Percentiles rank a stretch among this genome's conserved stretches.
Conservation (phyloP, 2,329 filamentous ascomycete species). For the Ilyonectria destructans region DNA sequence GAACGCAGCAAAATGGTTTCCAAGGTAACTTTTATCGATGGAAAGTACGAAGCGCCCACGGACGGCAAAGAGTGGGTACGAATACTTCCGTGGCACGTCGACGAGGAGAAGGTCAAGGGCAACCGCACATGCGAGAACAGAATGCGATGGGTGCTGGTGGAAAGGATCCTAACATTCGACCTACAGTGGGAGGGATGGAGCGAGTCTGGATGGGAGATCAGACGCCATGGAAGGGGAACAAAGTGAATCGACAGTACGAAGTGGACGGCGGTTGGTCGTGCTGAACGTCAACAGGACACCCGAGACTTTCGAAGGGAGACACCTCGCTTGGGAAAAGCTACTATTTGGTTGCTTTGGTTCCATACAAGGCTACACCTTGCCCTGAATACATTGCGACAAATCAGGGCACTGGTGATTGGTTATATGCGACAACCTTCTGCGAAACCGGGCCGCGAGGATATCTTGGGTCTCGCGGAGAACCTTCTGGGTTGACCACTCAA, state of each 20-base stretch:
- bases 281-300: constrained; percentile 6
- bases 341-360: neutral
- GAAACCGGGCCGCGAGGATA: constrained; percentile 3
- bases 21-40: constrained; percentile 57
- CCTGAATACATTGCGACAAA: neutral
- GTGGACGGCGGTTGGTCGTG: constrained; percentile 4
- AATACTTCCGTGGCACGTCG: constrained; percentile 53
- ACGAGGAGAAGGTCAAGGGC: constrained; percentile 46
- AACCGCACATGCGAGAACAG: constrained; percentile 51
- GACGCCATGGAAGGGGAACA: constrained; percentile 30
- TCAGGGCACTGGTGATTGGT: neutral
- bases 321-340: neutral
- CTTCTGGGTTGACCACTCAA: neutral
- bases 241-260: constrained; percentile 22
- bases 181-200: constrained; percentile 55
- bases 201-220: constrained; percentile 47
- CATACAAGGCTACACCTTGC: neutral
- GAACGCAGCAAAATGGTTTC: constrained; percentile 58
- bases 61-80: constrained; percentile 52
- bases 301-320: neutral
- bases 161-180: constrained; percentile 57
- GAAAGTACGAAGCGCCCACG: constrained; percentile 49
- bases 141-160: constrained; percentile 58
- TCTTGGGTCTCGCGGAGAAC: neutral
- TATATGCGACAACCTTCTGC: neutral